phyloP scores from a whole-genome alignment of 2,329 filamentous ascomycete genomes.

The Colletotrichum orbiculare region DNA sequence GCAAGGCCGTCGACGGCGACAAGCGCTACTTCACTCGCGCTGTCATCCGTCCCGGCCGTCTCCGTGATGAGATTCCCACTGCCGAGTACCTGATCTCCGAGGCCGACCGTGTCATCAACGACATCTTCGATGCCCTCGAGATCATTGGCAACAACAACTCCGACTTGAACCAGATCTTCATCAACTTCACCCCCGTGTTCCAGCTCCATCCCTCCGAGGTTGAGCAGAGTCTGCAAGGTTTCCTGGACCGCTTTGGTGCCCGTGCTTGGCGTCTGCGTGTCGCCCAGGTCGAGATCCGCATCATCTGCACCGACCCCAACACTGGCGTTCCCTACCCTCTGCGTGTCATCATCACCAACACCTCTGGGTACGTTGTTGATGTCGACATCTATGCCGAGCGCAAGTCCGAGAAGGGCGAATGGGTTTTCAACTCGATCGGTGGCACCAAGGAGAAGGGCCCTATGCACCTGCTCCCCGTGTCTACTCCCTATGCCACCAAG shows the following conservation, averaged over 20 bases:
- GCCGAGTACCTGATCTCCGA: conserved; percentile 98
- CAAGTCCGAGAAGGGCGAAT: conserved; percentile 97
- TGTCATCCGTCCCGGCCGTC: conserved; percentile 91
- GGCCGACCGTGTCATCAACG: conserved; percentile 94
- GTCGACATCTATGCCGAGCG: conserved; percentile 98
- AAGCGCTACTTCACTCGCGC: conserved; percentile 99
- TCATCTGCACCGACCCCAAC: conserved; percentile 91
- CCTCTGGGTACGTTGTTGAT: conserved; percentile 96
- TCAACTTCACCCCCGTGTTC: conserved; percentile 99
- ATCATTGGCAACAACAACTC: conserved; percentile 99
- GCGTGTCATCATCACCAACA: conserved; percentile 97
- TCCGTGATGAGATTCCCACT: conserved; percentile 98
- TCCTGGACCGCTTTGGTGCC: conserved; percentile 95
- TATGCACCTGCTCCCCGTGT: conserved; percentile 92
- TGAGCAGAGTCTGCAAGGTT: conserved; percentile 91
- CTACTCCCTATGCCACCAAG: conserved; percentile 95
- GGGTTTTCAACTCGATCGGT: conserved; percentile 98
- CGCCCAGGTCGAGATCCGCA: conserved; percentile 96
- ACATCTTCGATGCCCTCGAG: conserved; percentile 96
- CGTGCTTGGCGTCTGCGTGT: conserved; percentile 97
- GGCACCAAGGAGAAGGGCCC: conserved; percentile 94
- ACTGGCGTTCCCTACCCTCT: conserved; percentile 90
- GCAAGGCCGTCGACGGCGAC: conserved; percentile 94
- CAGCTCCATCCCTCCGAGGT: conserved; percentile 89
- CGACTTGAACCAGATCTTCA: conserved; percentile 99